Evolutionary conservation across 805 yeast species (phyloP).

Genomic region (Saccharomyces kudriavzevii): DNA sequence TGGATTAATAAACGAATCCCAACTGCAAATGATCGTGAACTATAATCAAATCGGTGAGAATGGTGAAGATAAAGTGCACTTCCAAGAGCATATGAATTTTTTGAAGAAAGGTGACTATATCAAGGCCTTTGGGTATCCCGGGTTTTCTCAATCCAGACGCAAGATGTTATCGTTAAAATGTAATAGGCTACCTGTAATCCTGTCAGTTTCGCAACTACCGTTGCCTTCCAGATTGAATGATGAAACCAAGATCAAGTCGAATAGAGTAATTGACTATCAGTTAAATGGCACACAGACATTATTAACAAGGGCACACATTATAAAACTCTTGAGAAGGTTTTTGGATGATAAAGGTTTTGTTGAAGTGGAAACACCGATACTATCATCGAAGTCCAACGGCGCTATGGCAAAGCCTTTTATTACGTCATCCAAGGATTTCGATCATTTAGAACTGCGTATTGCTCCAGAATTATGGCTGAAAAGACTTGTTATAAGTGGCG

Average conservation of each 20-base stretch:
- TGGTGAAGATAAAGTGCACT: not conserved
- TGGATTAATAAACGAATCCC: not conserved
- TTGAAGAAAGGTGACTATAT: slow-evolving; percentile 69
- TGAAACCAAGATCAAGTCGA: slow-evolving; percentile 47
- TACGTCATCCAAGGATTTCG: slow-evolving; percentile 37
- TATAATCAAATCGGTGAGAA: slow-evolving; percentile 4
- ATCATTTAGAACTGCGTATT: slow-evolving; percentile 57
- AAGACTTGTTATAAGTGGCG: slow-evolving; percentile 71
- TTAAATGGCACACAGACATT: slow-evolving; percentile 45
- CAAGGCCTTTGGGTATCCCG: slow-evolving; percentile 60
- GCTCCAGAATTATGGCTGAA: slow-evolving; percentile 97
- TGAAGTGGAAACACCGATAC: slow-evolving; percentile 85
- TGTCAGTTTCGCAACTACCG: slow-evolving; percentile 63
- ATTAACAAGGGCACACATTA: slow-evolving; percentile 45
- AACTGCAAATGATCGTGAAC: slow-evolving; percentile 23
- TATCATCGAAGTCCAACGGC: slow-evolving; percentile 69
- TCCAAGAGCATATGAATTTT: slow-evolving; percentile 8
- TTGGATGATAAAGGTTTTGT: slow-evolving; percentile 49
- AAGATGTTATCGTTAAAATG: slow-evolving; percentile 43
- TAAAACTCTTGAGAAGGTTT: slow-evolving; percentile 48
- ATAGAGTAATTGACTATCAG: slow-evolving; percentile 68
- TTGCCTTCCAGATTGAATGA: slow-evolving; percentile 59
- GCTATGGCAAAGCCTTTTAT: slow-evolving; percentile 87
- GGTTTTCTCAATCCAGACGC: slow-evolving; percentile 44
- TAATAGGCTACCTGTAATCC: slow-evolving; percentile 39